These are phyloP conservation scores for apple (Malus domestica) DNA, from an alignment of 306 rosid genomes.

Conservation along the genomic window DNA sequence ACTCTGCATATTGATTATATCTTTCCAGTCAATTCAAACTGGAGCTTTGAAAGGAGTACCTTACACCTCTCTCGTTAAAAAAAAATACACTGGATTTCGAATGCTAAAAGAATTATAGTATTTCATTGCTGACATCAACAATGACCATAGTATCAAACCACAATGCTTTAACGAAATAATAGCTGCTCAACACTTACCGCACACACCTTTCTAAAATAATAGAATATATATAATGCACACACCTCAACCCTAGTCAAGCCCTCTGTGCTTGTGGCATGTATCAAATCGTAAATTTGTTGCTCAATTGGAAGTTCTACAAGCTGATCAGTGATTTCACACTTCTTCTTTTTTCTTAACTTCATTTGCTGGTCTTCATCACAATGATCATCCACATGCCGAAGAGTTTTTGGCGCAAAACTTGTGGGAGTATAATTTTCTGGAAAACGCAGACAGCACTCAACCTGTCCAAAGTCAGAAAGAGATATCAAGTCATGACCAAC, in stretches of 20 bases:
- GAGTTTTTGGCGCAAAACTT: slow-evolving; percentile 32
- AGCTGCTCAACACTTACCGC: slow-evolving; percentile 3
- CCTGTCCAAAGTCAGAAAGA: slow-evolving; percentile 27
- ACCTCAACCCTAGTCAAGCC: slow-evolving; percentile 75
- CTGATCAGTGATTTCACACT: slow-evolving; percentile 47
- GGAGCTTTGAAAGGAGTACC: not conserved
- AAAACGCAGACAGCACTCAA: slow-evolving; percentile 47
- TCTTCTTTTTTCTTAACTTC: slow-evolving; percentile 43
- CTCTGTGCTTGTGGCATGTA: slow-evolving; percentile 61
- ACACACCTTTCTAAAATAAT: slow-evolving; percentile 46
- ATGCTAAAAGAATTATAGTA: not conserved
- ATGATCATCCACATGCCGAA: slow-evolving; percentile 32
- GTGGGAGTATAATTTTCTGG: slow-evolving; percentile 32
- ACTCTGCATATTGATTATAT: not conserved
- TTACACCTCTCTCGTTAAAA: not conserved
- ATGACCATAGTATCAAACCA: not conserved
- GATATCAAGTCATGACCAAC: not conserved
- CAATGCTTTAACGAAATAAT: slow-evolving; percentile 8
- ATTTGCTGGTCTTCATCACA: slow-evolving; percentile 32
- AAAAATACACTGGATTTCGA: not conserved
- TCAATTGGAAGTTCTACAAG: slow-evolving; percentile 75
- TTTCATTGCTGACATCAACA: not conserved
- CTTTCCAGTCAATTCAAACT: not conserved
- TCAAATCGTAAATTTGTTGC: slow-evolving; percentile 61
- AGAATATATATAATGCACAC: slow-evolving; percentile 1